Evolutionary conservation across 2,329 filamentous ascomycete genomes (phyloP).

Genomic region (Monilinia vaccinii-corymbosi): DNA sequence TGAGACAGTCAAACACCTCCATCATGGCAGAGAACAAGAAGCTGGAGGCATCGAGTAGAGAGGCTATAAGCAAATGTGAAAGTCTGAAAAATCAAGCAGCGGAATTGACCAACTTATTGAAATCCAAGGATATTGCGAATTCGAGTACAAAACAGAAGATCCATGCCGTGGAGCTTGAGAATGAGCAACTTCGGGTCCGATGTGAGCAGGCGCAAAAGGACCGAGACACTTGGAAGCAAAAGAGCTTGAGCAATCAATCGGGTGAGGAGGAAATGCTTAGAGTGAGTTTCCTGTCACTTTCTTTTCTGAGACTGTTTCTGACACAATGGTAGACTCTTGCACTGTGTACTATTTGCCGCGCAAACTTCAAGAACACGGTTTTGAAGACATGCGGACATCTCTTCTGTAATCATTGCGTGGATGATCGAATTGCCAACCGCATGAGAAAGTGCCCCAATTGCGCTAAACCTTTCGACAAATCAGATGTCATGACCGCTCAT

Average conservation of each 20-base stretch:
- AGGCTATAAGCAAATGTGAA: conserved; percentile 62
- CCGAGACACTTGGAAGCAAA: conserved; percentile 75
- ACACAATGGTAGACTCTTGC: conserved; percentile 52
- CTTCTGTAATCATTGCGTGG: conserved; percentile 85
- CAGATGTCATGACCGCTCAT: conserved; percentile 75
- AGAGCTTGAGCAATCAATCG: conserved; percentile 70
- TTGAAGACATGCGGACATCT: conserved; percentile 92
- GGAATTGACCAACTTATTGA: conserved; percentile 66
- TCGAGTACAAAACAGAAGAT: conserved; percentile 46
- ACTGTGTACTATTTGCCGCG: conserved; percentile 86
- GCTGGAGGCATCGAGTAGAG: conserved; percentile 61
- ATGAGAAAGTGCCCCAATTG: conserved; percentile 95
- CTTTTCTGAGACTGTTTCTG: conserved; percentile 24
- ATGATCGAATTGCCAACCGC: conserved; percentile 79
- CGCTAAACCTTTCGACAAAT: conserved; percentile 81
- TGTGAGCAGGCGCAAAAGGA: conserved; percentile 75
- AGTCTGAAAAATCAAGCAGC: conserved; percentile 64
- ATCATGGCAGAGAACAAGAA: conserved; percentile 64
- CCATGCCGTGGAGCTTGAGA: conserved; percentile 59
- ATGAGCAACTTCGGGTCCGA: conserved; percentile 70
- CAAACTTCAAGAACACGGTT: conserved; percentile 87
- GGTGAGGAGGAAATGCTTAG: conserved; percentile 79
- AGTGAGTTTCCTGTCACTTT: conserved; percentile 48
- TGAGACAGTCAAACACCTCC: conserved; percentile 68
- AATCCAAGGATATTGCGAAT: conserved; percentile 60